Evolutionary conservation across 805 yeast species (phyloP).

Genomic region (Starmerella kuoi): DNA sequence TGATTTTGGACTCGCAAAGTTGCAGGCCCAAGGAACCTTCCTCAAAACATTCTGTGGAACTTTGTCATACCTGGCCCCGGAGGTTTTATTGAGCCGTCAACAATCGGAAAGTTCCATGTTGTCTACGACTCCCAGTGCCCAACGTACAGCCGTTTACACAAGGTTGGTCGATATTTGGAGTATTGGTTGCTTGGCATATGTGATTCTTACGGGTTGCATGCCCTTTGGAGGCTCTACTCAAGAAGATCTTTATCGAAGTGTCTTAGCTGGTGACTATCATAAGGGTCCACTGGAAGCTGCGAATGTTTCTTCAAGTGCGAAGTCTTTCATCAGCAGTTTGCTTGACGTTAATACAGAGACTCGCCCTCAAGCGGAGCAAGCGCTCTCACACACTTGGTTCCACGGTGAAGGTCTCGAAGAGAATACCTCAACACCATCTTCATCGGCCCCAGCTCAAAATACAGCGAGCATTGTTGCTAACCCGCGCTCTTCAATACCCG

Average conservation of each 20-base stretch:
- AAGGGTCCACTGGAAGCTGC: slow-evolving; percentile 47
- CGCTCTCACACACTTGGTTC: slow-evolving; percentile 70
- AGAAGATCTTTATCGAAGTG: slow-evolving; percentile 66
- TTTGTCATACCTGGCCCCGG: slow-evolving; percentile 93
- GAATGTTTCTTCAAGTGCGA: slow-evolving; percentile 54
- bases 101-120: slow-evolving; percentile 22
- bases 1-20: slow-evolving; percentile 92
- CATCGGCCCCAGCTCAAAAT: not conserved
- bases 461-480: not conserved
- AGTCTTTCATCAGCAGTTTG: slow-evolving; percentile 57
- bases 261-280: slow-evolving; percentile 66
- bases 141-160: slow-evolving; percentile 40
- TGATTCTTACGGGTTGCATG: slow-evolving; percentile 78
- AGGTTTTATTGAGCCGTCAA: slow-evolving; percentile 40
- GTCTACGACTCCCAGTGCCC: slow-evolving; percentile 18
- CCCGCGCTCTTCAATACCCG: not conserved
- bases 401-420: not conserved
- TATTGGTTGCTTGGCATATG: slow-evolving; percentile 86
- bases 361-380: slow-evolving; percentile 64
- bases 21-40: slow-evolving; percentile 67
- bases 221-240: slow-evolving; percentile 94
- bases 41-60: slow-evolving; percentile 98
- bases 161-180: slow-evolving; percentile 96
- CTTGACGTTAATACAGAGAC: slow-evolving; percentile 64
- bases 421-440: not conserved